phyloP scores from a whole-genome alignment of 129 eudicot genomes.

The Scalesia atractyloides region DNA sequence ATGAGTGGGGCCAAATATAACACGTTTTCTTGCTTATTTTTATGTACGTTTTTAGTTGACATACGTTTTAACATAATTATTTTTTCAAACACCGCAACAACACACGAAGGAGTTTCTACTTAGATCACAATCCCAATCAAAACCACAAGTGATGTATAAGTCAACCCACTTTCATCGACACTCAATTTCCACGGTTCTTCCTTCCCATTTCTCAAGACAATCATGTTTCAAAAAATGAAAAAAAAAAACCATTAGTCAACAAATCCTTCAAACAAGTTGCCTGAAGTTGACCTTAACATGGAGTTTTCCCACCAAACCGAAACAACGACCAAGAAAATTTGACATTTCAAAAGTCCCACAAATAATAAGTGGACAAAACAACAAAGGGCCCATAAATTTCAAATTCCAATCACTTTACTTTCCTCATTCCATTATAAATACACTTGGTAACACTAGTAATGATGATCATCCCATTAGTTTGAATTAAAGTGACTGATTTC shows the following conservation, averaged over 20 bases:
- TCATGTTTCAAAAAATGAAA: not conserved
- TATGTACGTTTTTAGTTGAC: no score
- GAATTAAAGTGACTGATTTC: not conserved
- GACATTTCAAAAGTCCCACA: not conserved
- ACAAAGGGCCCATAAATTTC: not conserved
- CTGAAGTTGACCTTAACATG: not conserved
- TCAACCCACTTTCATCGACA: no score
- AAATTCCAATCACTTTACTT: not conserved
- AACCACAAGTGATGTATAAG: no score
- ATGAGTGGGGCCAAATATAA: no score
- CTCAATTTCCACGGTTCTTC: not conserved
- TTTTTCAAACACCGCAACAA: no score
- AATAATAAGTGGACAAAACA: not conserved
- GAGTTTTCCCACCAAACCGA: conserved; percentile 3
- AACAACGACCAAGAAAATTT: not conserved
- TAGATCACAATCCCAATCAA: no score
- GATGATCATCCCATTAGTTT: not conserved
- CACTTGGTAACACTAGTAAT: not conserved
- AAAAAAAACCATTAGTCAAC: not conserved
- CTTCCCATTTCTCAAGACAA: not conserved
- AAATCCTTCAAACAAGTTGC: conserved; percentile 13
- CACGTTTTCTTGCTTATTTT: no score
- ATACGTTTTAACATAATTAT: no score
- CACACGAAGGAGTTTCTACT: no score
- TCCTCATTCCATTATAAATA: not conserved